Evolutionary conservation across 148 eudicot species (phyloP).

Genomic region (Persicaria maculosa): DNA sequence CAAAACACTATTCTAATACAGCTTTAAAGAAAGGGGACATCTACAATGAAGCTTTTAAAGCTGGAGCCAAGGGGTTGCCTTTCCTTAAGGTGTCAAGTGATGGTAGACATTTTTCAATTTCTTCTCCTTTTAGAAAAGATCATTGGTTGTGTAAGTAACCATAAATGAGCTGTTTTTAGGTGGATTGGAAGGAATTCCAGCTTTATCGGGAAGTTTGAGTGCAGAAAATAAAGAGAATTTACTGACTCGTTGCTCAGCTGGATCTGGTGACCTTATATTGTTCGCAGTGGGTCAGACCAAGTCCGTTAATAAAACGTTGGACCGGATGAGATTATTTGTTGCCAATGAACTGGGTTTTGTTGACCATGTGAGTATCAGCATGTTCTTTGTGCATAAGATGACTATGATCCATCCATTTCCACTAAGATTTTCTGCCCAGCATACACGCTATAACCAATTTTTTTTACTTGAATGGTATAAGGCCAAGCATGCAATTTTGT

Average conservation of each 20-base stretch:
- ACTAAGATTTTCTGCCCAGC: not conserved
- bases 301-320: slow-evolving; percentile 75
- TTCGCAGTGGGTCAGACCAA: slow-evolving; percentile 72
- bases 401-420: not conserved
- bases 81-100: slow-evolving; percentile 72
- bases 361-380: slow-evolving; percentile 59
- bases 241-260: slow-evolving; percentile 49
- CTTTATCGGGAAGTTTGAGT: slow-evolving; percentile 61
- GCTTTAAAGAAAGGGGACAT: slow-evolving; percentile 89
- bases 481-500: slow-evolving; percentile 82
- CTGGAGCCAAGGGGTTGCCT: slow-evolving; percentile 97
- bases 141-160: not conserved
- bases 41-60: slow-evolving; percentile 70
- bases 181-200: slow-evolving; percentile 73
- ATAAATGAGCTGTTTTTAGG: slow-evolving; percentile 33
- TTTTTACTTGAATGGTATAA: slow-evolving; percentile 17
- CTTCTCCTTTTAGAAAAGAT: not conserved
- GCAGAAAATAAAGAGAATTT: slow-evolving; percentile 38
- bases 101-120: slow-evolving; percentile 34
- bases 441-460: slow-evolving; percentile 3
- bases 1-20: slow-evolving; percentile 68
- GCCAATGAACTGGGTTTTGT: slow-evolving; percentile 71
- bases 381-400: slow-evolving; percentile 6
- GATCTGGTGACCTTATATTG: slow-evolving; percentile 71
- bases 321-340: slow-evolving; percentile 60